Evolutionary conservation across 2,329 filamentous ascomycete genomes (phyloP), one percentile per base, ranked within the genome.

Genomic region (Piedraia hortae): DNA sequence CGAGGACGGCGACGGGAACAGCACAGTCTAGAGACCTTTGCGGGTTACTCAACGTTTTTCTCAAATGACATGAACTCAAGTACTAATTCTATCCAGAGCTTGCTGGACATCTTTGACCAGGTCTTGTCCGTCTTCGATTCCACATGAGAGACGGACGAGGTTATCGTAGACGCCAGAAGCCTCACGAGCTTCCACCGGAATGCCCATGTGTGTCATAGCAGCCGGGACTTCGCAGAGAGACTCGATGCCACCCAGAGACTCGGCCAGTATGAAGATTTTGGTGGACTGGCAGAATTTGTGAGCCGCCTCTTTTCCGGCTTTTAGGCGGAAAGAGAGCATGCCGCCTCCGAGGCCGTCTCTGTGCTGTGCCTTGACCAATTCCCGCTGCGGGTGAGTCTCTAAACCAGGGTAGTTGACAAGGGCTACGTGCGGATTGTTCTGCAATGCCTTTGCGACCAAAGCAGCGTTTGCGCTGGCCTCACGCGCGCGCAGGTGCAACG

Each of bases 201-300:
- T 97, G 27, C 82, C 85, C 12, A 78, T 74, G 47, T 97, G 85
- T 10, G 85, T 97, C 85, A 97, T 97, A 48, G 67, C 74, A 37
- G 73, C 74, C 11, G 85, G 85, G 3, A 97, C 63, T 51, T 97
- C 85, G 35, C 80, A 69, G 29, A 97, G 56, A 39, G 63, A 73
- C 60, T 97, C 85, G 21, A 97, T 71, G 24, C 82, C 85, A 28
- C 85, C 85, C 12, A 97, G 52, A 27, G 65, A 75, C 57, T 97
- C 85, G 14, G 85, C 85, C 4, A 97, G 59, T 2, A 78, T 90
- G 51, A 90, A 93, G 45, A 97, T 66, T 39, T 64, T 64, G 19
- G 80, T 91, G 27, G 60, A 52, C 47, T 85, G 68, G 58, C 85
- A 93, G 62, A 97, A 97, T 23, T 67, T 62, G 50, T 88, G 73